Conservation (phyloP, 2,329 filamentous ascomycete genomes). For the Paecilomyces sp. region DNA sequence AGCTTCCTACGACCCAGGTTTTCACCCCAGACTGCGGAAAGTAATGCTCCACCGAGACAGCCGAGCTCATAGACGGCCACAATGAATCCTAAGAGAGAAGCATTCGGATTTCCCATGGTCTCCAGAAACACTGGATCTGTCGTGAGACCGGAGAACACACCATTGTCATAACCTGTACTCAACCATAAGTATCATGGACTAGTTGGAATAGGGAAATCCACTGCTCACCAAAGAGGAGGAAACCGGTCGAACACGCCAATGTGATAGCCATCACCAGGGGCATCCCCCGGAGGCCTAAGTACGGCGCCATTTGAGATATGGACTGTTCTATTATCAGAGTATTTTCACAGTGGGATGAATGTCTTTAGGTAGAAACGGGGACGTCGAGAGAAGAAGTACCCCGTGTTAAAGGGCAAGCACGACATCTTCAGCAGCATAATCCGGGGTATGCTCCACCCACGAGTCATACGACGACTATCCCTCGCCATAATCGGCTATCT, state of each 20-base stretch:
- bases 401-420: background rate
- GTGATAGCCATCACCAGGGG: slow-evolving; percentile 8
- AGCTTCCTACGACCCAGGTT: slow-evolving; percentile 1
- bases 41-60: slow-evolving; percentile 1
- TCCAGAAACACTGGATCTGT: slow-evolving; percentile 8
- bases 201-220: background rate
- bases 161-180: slow-evolving; percentile 7
- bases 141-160: slow-evolving; percentile 8
- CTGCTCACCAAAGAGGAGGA: slow-evolving; percentile 5
- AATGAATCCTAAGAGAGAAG: slow-evolving; percentile 9
- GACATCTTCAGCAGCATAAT: background rate
- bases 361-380: background rate
- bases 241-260: slow-evolving; percentile 6
- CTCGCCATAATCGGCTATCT: background rate
- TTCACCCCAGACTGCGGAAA: slow-evolving; percentile 1
- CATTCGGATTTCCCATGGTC: slow-evolving; percentile 7
- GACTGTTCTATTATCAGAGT: background rate
- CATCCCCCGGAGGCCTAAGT: slow-evolving; percentile 8
- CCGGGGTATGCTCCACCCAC: background rate
- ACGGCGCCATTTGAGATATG: slow-evolving; percentile 6
- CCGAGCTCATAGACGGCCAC: slow-evolving; percentile 6
- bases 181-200: background rate
- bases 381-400: background rate
- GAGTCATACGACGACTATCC: background rate
- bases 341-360: background rate